Evolutionary conservation across 129 eudicot genomes (phyloP).

Genomic region (Lonicera japonica): DNA sequence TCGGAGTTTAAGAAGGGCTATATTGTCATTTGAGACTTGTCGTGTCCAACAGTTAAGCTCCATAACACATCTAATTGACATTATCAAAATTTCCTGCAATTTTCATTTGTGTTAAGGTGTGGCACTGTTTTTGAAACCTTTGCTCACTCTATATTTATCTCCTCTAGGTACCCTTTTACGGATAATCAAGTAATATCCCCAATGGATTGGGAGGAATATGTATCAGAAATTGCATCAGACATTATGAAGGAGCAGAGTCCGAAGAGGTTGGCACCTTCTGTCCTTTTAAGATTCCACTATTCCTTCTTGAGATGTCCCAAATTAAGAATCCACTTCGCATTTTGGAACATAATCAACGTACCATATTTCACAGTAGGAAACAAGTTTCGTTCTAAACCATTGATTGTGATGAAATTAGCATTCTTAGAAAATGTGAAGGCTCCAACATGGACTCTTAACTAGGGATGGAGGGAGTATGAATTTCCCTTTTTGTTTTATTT

Average conservation of each 20-base stretch:
- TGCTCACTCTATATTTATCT: constrained; percentile 15
- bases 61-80: neutral
- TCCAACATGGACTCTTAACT: too few relatives aligned
- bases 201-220: constrained; percentile 97
- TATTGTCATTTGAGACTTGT: constrained; percentile 82
- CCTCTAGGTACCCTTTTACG: constrained; percentile 76
- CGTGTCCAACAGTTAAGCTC: constrained; percentile 90
- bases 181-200: constrained; percentile 71
- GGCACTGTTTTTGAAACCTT: constrained; percentile 5
- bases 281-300: too few relatives aligned
- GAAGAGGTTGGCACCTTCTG: constrained; percentile 71
- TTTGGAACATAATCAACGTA: too few relatives aligned
- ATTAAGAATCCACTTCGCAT: too few relatives aligned
- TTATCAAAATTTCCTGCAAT: neutral
- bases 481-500: neutral
- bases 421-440: neutral
- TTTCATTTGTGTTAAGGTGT: neutral
- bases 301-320: too few relatives aligned
- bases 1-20: constrained; percentile 89
- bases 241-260: constrained; percentile 97
- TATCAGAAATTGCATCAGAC: constrained; percentile 80
- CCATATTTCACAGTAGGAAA: too few relatives aligned
- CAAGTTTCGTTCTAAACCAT: too few relatives aligned
- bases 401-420: too few relatives aligned
- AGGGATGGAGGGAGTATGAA: too few relatives aligned